Percentiles rank a stretch among this genome's conserved stretches.
These are phyloP conservation scores for Mycena haematopus DNA, from an alignment of 768 basidiomycete genomes.

Conservation along the genomic window DNA sequence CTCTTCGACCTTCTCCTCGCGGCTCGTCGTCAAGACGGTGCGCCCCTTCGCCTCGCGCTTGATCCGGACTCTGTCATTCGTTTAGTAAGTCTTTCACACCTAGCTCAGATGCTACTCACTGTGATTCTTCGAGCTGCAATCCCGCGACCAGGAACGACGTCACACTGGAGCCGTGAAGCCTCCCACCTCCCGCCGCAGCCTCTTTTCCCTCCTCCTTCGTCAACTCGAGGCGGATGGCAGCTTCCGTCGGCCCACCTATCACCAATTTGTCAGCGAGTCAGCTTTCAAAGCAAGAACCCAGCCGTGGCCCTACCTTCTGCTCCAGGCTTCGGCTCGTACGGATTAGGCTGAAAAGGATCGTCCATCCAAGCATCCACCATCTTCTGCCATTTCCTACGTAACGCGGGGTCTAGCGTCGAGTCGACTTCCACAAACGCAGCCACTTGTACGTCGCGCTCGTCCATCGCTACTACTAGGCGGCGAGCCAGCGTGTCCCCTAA, in stretches of 20 bases:
- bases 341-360: slow-evolving; percentile 8
- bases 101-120: neutral
- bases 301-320: slow-evolving; percentile 6
- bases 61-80: neutral
- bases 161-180: neutral
- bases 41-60: neutral
- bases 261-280: neutral
- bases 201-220: neutral
- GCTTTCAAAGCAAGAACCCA: too few species aligned
- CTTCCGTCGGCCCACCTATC: neutral
- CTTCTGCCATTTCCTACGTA: slow-evolving; percentile 11
- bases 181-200: neutral
- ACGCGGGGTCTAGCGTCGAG: neutral
- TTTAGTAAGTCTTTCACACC: too few species aligned
- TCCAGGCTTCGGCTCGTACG: neutral
- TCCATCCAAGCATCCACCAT: slow-evolving; percentile 7
- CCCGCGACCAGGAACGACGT: neutral
- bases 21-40: slow-evolving; percentile 9
- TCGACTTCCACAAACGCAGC: slow-evolving; percentile 10
- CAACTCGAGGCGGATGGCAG: neutral
- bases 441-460: slow-evolving; percentile 13
- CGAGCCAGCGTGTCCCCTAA: neutral
- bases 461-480: slow-evolving; percentile 17
- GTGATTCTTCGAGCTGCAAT: slow-evolving; percentile 2
- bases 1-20: slow-evolving; percentile 14